Evolutionary conservation across 164 flowering plant genomes (phyloP).

Genomic region (Hamamelis virginiana): DNA sequence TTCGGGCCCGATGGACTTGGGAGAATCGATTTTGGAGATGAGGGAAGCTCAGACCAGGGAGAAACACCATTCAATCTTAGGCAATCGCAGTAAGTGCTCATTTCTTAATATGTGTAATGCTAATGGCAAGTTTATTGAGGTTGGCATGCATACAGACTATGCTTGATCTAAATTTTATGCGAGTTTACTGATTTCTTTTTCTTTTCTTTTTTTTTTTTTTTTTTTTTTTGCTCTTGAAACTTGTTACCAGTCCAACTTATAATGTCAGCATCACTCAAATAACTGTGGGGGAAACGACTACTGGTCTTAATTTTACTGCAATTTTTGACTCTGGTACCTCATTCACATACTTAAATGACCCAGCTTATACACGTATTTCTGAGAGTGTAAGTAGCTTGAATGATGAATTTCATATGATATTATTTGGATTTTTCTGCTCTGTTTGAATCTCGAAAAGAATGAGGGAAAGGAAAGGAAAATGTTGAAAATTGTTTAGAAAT

Average conservation of each 20-base stretch:
- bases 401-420: constrained; percentile 1
- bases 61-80: constrained; percentile 63
- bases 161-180: background rate
- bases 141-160: background rate
- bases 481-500: no score
- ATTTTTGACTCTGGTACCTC: constrained; percentile 91
- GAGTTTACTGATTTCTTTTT: background rate
- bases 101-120: background rate
- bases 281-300: constrained; percentile 40
- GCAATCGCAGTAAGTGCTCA: constrained; percentile 47
- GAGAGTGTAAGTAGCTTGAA: constrained; percentile 62
- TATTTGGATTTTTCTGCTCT: background rate
- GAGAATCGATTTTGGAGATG: constrained; percentile 89
- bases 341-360: constrained; percentile 77
- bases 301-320: constrained; percentile 47
- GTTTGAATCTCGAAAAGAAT: no score
- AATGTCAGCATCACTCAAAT: constrained; percentile 59
- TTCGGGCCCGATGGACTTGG: constrained; percentile 77
- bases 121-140: background rate
- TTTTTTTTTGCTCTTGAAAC: background rate
- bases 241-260: constrained; percentile 59
- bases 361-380: constrained; percentile 61
- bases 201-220: no score
- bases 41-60: constrained; percentile 64
- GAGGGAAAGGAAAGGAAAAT: no score